Conservation (phyloP, 2,329 filamentous ascomycete species). For the Xylaria sp. region DNA sequence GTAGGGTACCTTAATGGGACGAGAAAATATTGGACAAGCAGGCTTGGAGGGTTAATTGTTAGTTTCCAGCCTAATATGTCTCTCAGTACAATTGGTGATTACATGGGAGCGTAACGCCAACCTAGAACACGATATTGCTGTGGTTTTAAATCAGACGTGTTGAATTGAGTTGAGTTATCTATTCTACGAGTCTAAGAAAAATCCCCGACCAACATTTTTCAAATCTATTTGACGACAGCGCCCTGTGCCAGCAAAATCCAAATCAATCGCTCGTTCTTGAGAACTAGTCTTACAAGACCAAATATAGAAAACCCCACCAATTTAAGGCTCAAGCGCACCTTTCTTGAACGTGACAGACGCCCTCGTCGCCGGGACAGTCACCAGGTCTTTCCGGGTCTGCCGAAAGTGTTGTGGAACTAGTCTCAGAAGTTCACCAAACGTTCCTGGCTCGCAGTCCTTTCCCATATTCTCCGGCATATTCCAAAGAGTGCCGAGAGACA, state of each 20-base stretch:
- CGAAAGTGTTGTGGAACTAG: slow-evolving; percentile 31
- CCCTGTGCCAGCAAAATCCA: background rate
- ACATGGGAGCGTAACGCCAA: too few relatives aligned
- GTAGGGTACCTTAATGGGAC: too few relatives aligned
- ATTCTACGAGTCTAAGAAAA: background rate
- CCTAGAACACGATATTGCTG: background rate
- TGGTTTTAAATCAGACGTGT: background rate
- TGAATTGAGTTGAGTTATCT: background rate
- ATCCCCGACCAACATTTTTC: background rate
- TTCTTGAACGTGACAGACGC: slow-evolving; percentile 22
- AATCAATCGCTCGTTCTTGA: background rate
- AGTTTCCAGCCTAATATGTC: too few relatives aligned
- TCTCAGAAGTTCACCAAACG: slow-evolving; percentile 39
- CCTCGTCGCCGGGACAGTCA: background rate
- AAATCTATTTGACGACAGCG: background rate
- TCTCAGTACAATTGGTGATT: too few relatives aligned
- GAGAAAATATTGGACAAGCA: too few relatives aligned
- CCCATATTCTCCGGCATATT: slow-evolving; percentile 36
- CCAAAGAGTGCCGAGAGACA: slow-evolving; percentile 34
- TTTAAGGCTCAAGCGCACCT: slow-evolving; percentile 19
- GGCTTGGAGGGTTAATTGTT: too few relatives aligned
- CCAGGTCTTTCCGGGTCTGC: slow-evolving; percentile 31
- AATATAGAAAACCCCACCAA: background rate
- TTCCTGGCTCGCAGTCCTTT: slow-evolving; percentile 36
- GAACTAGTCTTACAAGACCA: background rate